These are phyloP conservation scores for Colletotrichum karsti DNA, from an alignment of 2,329 filamentous ascomycete genomes.

Conservation along the genomic window DNA sequence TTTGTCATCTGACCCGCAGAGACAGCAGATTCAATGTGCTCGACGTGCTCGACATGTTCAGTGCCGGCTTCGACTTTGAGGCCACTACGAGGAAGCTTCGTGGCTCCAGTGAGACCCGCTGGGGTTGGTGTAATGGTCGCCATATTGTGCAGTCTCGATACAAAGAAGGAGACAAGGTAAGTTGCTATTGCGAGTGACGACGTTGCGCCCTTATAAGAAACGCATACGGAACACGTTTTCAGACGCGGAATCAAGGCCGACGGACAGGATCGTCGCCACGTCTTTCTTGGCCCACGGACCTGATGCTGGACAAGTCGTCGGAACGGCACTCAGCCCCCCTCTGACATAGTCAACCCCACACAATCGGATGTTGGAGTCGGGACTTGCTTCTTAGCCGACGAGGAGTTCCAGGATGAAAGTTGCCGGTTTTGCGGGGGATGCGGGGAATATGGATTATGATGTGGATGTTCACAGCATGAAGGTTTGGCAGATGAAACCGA, in stretches of 20 bases:
- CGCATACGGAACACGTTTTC: neutral
- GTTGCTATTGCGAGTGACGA: neutral
- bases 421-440: neutral
- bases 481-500: neutral
- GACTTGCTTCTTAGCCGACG: neutral
- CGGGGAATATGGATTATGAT: neutral
- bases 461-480: neutral
- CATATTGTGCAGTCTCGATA: neutral
- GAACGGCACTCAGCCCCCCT: neutral
- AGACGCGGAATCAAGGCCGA: neutral
- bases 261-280: neutral
- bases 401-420: neutral
- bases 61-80: neutral
- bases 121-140: neutral
- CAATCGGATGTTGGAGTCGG: neutral
- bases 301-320: neutral
- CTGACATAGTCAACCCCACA: neutral
- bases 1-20: neutral
- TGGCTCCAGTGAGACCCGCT: too few species aligned
- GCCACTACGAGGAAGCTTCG: neutral
- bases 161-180: neutral
- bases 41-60: neutral
- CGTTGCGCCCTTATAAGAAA: neutral
- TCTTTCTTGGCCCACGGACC: neutral
- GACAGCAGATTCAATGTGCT: neutral